Base-by-base conservation (phyloP, 2,329 filamentous ascomycete species). In the Botryotinia globosa region DNA sequence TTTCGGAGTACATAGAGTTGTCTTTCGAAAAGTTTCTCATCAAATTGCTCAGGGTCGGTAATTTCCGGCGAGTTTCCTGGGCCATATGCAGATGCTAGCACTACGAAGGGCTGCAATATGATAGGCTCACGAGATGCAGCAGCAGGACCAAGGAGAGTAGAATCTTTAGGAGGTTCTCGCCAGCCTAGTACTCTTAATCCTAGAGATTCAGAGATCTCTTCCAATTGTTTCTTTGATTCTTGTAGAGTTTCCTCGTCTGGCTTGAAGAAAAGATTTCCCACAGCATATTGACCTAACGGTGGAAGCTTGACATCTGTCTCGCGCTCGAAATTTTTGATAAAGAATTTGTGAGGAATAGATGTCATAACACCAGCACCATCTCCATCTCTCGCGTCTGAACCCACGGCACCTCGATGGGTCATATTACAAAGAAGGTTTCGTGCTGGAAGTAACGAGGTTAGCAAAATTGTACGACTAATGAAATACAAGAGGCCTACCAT, bases 331-430 rank as follows among this genome's bases (percentile, higher is more conserved):
- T 98, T 97, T 88, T 98, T 99, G 82, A 97, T 87, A 83, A 99
- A 98, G 87, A 99, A 98, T 84, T 91, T 94, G 87, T 98, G 95
- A 74, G 96, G 96, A 80, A 99, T 97, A 74, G 94, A 98, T 77
- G 95, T 98, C 96, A 99, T 99, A 81, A 98, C 95, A 89, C 96
- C 96, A 80, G 96, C 96, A 83, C 96, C 96, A 82, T 99, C 96
- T 82, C 96, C 96, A 82, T 99, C 96, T 87, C 96, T 92, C 81
- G 94, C 94, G 86, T 99, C 96, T 74, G 96, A 98, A 79, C 96
- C 96, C 79, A 98, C 95, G 76, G 96, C 96, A 87, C 96, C 96
- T 83, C 96, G 92, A 87, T 99, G 96, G 87, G 96, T 98, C 96
- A 99, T 99, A 88, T 99, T 98, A 88, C 96, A 99, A 76, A 99